Evolutionary conservation across 805 yeast species (phyloP).

Genomic region (Myxozyma lipomycoides): DNA sequence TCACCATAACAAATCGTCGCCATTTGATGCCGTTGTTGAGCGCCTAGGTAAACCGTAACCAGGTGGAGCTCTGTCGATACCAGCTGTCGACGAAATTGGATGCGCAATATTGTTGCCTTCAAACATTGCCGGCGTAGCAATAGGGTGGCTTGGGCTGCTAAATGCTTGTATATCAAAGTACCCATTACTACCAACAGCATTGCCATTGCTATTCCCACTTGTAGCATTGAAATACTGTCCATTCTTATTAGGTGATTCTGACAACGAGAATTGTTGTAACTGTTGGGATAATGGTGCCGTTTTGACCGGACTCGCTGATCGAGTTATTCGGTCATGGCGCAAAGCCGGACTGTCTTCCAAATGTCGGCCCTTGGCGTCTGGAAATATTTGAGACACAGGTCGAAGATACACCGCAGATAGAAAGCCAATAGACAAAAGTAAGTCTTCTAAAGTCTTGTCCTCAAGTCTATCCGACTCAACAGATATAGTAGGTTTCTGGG

Average conservation of each 20-base stretch:
- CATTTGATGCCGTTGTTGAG: background rate
- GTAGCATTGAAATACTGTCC: background rate
- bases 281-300: background rate
- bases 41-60: background rate
- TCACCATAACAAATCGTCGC: background rate
- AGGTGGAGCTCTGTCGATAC: background rate
- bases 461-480: constrained; percentile 68
- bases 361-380: constrained; percentile 13
- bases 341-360: constrained; percentile 24
- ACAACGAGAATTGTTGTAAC: background rate
- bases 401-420: constrained; percentile 79
- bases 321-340: constrained; percentile 1
- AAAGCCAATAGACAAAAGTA: constrained; percentile 76
- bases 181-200: background rate
- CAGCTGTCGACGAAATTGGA: background rate
- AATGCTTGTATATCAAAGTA: constrained; percentile 1
- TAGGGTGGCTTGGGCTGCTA: background rate
- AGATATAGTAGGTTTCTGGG: constrained; percentile 58
- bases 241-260: background rate
- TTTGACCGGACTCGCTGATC: background rate
- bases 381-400: constrained; percentile 37
- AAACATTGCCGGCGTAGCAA: constrained; percentile 1
- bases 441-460: constrained; percentile 66
- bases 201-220: background rate
- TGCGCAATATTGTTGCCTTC: background rate